Base-by-base conservation (phyloP, 345 rosid species). In the Conringia planisiliqua region DNA sequence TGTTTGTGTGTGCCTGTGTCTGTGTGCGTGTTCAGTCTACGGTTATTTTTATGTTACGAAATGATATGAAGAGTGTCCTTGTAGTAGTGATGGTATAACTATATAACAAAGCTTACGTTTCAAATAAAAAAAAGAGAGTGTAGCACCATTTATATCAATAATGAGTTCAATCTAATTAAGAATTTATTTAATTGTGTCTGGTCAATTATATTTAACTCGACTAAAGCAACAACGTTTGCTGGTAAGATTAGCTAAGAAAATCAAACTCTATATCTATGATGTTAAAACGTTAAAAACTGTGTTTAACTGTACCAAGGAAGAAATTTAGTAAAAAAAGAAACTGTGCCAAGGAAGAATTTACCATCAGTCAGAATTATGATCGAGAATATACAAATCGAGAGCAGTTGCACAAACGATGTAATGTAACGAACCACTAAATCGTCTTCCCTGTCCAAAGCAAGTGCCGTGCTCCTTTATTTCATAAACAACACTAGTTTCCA, bases 401-500 rank as follows among this genome's bases (percentile, higher is more conserved):
- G 52, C 36, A 33, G 7, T 33, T 52, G 14, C 55, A 30, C 33
- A 30, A 30, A 30, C 33, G 33, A 30, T 30, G 33, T 22, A 22
- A 22, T 22, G 24, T 22, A 22, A 59, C 97, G 72, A 39, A 94
- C 98, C 98, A 79, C 98, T 94, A 79, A 82, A 88, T 83, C 97
- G 83, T 83, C 95, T 85, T 72, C 86, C 93, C 78, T 86, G 89
- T 77, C 96, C 94, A 73, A 96, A 84, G 71, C 79, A 93, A 59
- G 96, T 89, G 14, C 88, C 95, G 14, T 87, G 90, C 51, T 87
- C 97, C 89, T 90, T 94, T 13, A 93, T 91, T 82, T 94, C 98
- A 68, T 91, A 96, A 65, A 94, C 91, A 52, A 94, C 97, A 32
- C 97, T 91, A 46, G 98, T 77, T 80, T 94, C 98, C 81, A 94